A percentile compares a stretch with the other conserved stretches of the same genome.
Conservation (phyloP, 2,329 filamentous ascomycete species). For the Alternaria gansuensis region DNA sequence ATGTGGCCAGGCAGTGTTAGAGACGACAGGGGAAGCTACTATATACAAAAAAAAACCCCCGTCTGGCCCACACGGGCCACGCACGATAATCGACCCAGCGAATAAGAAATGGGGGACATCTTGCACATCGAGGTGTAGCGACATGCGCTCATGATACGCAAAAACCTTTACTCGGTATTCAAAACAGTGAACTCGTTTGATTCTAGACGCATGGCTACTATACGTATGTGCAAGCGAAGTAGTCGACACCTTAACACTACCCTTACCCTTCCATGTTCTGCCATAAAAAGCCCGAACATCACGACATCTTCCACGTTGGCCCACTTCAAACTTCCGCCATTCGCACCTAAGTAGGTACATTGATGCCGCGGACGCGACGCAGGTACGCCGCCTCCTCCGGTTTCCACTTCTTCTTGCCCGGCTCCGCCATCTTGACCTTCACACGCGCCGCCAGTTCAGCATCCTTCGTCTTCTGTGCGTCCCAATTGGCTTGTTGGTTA, state of each 20-base stretch:
- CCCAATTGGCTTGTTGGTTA: not conserved
- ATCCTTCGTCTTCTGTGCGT: not conserved
- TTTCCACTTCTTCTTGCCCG: slow-evolving; percentile 7
- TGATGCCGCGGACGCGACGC: slow-evolving; percentile 6
- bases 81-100: too few relatives aligned
- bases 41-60: too few relatives aligned
- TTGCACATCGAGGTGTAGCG: too few relatives aligned
- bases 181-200: not conserved
- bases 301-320: too few relatives aligned
- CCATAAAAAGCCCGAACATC: not conserved
- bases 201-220: not conserved
- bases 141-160: too few relatives aligned
- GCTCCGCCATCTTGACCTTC: not conserved
- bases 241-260: not conserved
- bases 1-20: too few relatives aligned
- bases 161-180: not conserved
- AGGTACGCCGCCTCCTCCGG: slow-evolving; percentile 2
- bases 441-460: not conserved
- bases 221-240: too few relatives aligned
- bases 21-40: too few relatives aligned
- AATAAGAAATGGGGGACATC: too few relatives aligned
- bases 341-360: not conserved
- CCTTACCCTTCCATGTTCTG: not conserved
- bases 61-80: too few relatives aligned
- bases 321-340: not conserved